Conservation (phyloP, 2,329 filamentous ascomycete species). For the Claviceps digitariae region DNA sequence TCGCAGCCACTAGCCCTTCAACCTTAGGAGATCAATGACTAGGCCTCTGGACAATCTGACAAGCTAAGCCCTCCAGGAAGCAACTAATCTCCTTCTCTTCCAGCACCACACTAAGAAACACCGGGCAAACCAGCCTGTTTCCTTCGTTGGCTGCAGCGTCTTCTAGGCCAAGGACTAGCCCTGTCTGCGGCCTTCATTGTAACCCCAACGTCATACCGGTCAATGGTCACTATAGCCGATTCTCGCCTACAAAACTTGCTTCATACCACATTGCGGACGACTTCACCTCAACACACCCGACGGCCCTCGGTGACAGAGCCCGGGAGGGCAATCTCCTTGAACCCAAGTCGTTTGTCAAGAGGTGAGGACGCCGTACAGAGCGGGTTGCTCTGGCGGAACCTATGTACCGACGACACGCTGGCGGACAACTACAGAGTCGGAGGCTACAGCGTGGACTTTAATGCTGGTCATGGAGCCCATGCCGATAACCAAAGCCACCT, state of each 20-base stretch:
- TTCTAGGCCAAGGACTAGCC: neutral
- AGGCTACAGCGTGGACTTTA: constrained; percentile 64
- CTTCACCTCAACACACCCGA: neutral
- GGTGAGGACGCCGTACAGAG: constrained; percentile 58
- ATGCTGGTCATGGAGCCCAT: constrained; percentile 49
- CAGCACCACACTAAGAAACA: neutral
- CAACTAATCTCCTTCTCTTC: neutral
- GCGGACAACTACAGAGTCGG: constrained; percentile 60
- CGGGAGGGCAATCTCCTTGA: constrained; percentile 36
- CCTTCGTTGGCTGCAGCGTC: neutral
- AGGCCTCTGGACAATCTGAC: neutral
- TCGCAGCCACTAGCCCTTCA: constrained; percentile 7
- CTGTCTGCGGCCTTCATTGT: neutral
- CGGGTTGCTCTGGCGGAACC: constrained; percentile 64
- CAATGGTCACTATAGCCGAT: constrained; percentile 5
- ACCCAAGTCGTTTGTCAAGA: constrained; percentile 46
- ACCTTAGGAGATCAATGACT: constrained; percentile 1
- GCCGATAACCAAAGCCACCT: constrained; percentile 50
- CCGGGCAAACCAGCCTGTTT: neutral
- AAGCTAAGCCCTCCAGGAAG: constrained; percentile 2
- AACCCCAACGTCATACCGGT: neutral
- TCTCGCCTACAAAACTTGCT: neutral
- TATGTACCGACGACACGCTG: constrained; percentile 59
- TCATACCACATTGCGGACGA: constrained; percentile 1
- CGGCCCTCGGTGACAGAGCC: constrained; percentile 29